These are phyloP conservation scores for Wickerhamomyces pijperi DNA, from an alignment of 805 yeast genomes.

Conservation along the genomic window DNA sequence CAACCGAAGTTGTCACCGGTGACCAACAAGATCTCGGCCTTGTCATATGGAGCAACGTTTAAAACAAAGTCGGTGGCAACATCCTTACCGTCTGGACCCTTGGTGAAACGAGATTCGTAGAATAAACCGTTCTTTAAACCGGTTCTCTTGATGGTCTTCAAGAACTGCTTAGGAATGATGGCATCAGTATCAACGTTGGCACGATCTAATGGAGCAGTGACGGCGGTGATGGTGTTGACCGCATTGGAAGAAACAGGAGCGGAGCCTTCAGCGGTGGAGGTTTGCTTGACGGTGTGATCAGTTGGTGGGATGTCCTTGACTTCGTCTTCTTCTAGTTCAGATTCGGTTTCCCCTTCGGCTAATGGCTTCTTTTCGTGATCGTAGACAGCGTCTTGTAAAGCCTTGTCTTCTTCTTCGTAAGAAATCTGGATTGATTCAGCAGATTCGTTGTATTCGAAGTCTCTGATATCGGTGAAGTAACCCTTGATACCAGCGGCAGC, in stretches of 20 bases:
- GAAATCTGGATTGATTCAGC: constrained; percentile 43
- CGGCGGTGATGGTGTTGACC: constrained; percentile 66
- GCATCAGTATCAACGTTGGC: constrained; percentile 98
- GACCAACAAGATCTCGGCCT: constrained; percentile 76
- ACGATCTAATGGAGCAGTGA: constrained; percentile 89
- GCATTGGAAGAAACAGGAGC: constrained; percentile 55
- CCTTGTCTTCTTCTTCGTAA: constrained; percentile 41
- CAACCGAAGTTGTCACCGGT: constrained; percentile 98
- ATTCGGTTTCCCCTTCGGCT: constrained; percentile 39
- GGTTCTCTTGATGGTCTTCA: constrained; percentile 95
- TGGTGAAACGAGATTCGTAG: constrained; percentile 77
- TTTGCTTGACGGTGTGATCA: constrained; percentile 28
- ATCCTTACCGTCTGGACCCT: constrained; percentile 59
- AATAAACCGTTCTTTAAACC: constrained; percentile 84
- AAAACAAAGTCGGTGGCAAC: constrained; percentile 82
- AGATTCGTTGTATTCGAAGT: constrained; percentile 51
- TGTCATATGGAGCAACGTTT: constrained; percentile 73
- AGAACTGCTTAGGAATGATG: constrained; percentile 95
- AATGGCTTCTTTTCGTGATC: constrained; percentile 59
- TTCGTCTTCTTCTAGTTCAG: constrained; percentile 40
- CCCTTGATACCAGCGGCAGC: constrained; percentile 97
- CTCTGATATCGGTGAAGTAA: constrained; percentile 83
- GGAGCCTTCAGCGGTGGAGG: constrained; percentile 21
- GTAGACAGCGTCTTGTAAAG: constrained; percentile 57
- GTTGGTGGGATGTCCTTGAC: constrained; percentile 54